Base-by-base conservation (phyloP, 2,329 filamentous ascomycete species). In the Aspergillus jensenii region DNA sequence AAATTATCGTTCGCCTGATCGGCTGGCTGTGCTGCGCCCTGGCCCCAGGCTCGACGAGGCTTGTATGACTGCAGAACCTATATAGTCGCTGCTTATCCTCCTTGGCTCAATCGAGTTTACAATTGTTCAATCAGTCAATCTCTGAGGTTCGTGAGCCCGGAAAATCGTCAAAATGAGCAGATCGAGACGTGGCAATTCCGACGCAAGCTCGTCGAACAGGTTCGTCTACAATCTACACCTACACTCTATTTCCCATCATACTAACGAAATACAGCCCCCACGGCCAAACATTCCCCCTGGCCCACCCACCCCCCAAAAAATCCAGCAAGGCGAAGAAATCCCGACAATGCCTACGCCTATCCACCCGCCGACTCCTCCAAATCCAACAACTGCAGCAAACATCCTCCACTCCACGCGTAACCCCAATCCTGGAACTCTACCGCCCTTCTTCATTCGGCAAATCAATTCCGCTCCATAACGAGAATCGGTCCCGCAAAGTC, bases 341-440 rank as follows among this genome's bases (percentile, higher is more conserved):
- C 6, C n/a, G 39, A 31, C 56, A 62, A 51, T 54, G 61, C 6
- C 60, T 73, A 11, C 67, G 70, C 5, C 62, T 73, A 41, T 59
- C 63, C 25, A 59, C 71, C 9, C 68, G 67, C 21, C 27, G 27
- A 3, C 27, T 31, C 27, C 62, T 72, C 21, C 60, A 70, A 4
- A 66, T 73, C 2, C 71, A 73, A 64, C 71, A 73, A 64, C 67
- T 73, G 52, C 71, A 73, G 62, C 71, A 73, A 63, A 56, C 57
- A 4, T 46, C 47, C n/a, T 23, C 55, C 14, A 63, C 63, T 9
- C 41, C 63, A 15, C 64, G 68, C 21, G 65, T 64, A 17, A 60
- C 70, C 8, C 69, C 71, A 2, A 68, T 73, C 14, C 61, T 73
- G 1, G 71, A 71, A 35, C 59, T 71, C 59, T 70, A 68, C 65